Evolutionary conservation across 2,329 filamentous ascomycete genomes (phyloP).

Genomic region (Pezizomycotina sp.): DNA sequence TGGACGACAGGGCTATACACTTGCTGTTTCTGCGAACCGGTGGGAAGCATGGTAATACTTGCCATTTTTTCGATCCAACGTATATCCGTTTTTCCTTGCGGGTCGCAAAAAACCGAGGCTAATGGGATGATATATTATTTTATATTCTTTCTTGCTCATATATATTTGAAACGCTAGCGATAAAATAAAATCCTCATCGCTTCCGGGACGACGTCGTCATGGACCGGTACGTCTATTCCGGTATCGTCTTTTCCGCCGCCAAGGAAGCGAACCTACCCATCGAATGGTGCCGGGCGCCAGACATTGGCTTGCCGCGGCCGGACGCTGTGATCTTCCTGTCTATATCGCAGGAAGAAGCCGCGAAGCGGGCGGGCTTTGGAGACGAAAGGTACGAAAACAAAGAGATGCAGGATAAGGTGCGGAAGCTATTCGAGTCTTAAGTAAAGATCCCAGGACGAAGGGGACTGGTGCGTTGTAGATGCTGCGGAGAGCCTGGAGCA

Average conservation of each 20-base stretch:
- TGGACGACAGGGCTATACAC: slow-evolving; percentile 81
- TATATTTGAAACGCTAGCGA: slow-evolving; percentile 29
- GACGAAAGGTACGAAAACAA: slow-evolving; percentile 74
- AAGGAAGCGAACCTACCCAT: slow-evolving; percentile 51
- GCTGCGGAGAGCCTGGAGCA: slow-evolving; percentile 39
- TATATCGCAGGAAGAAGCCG: slow-evolving; percentile 55
- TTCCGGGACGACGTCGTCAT: slow-evolving; percentile 67
- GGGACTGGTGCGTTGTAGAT: slow-evolving; percentile 23
- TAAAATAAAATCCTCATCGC: slow-evolving; percentile 35
- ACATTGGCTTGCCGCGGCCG: slow-evolving; percentile 70
- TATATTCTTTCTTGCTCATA: slow-evolving; percentile 20
- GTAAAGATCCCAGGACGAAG: slow-evolving; percentile 17
- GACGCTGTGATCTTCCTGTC: slow-evolving; percentile 81
- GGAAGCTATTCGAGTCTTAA: slow-evolving; percentile 18
- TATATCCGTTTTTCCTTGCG: too few relatives aligned
- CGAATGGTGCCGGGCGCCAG: slow-evolving; percentile 64
- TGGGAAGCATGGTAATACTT: slow-evolving; percentile 45
- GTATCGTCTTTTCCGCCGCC: slow-evolving; percentile 80
- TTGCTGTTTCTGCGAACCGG: slow-evolving; percentile 79
- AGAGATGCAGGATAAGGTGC: slow-evolving; percentile 65
- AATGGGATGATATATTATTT: slow-evolving; percentile 23
- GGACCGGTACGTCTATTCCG: slow-evolving; percentile 90
- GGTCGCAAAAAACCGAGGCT: too few relatives aligned
- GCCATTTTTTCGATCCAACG: too few relatives aligned
- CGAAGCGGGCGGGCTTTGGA: slow-evolving; percentile 68